Evolutionary conservation across 768 basidiomycete genomes (phyloP), one percentile per base, ranked within the genome.

Genomic region (Fibroporia radiculosa): DNA sequence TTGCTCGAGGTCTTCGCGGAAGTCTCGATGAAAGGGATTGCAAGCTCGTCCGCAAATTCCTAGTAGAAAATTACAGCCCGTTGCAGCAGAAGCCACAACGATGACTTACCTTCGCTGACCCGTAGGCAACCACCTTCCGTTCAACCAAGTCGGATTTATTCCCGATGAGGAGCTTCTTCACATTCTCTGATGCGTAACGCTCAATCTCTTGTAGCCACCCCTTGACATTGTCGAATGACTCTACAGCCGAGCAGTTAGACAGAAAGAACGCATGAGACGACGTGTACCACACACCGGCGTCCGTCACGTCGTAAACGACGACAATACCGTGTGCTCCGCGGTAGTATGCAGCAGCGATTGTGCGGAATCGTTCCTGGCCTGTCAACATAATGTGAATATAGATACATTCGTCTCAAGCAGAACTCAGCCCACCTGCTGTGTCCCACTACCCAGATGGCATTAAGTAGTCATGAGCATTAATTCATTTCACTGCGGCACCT

Each of bases 331-430:
- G 92, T 39, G 96, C 96, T 29, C 96, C 96, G 51, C 96, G 82
- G 73, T 99, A 99, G 74, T 99, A 99, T 16, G 95, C 92, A 3
- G 93, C 92, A 3, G 96, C 97, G 65, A 99, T 99, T 13, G 96
- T 98, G 49, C 96, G 80, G 84, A 97, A 97, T 24, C 93, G 82
- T 66, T 99, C 96, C 66, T 99, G 96, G 29, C 96, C 88, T 87
- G 48, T 54, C 44, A 26, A 25, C 3, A 6, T 11, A 10, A 40
- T 8, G 39, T 40, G 23, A 41, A 13, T 11, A 14, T 6, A 22
- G 16, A 4, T 7, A 27, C 6, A 13, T 16, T 13, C 40, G 29
- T 10, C n/a, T 27, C 4, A 41, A 26, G 19, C 16, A 27, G 25
- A 6, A 16, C 40, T 7, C 19, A 40, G 57, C 70, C 44, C 55